Base-by-base conservation (phyloP, 495 filamentous ascomycete species). In the Chlorociboria aeruginascens region DNA sequence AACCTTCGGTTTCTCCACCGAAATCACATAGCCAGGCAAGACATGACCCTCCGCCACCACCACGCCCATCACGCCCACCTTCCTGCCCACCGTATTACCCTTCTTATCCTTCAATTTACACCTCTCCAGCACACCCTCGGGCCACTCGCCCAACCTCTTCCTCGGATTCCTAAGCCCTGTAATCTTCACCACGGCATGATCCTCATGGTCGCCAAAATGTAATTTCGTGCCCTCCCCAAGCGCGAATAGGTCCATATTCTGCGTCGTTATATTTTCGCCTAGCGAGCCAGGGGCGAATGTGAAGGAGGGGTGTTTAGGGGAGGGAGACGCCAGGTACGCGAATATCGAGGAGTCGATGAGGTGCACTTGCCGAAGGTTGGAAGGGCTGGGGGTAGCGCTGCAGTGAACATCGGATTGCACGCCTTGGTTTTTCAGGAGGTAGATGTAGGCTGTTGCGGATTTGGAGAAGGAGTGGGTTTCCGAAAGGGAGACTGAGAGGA, bases 231-330 rank as follows among this genome's bases (percentile, higher is more conserved):
- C 49, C 17, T 44, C 41, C 7, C 35, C 41, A 7, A 52, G 36
- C 8, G 31, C 28, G 7, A 51, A n/a, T n/a, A 56, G 36, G 40
- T 56, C 45, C 7, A 51, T 8, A 11, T 40, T 44, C 17, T 43
- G 13, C 3, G 52, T 55, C 7, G 53, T 51, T 40, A 56, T 51
- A 14, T 56, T 56, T 35, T 56, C 53, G 2, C 53, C 53, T 20
- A 56, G 36, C 0, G 28, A 11, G 9, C 52, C 47, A 1, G 52
- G 47, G 8, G 38, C 29, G 43, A 55, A 38, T 1, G 30, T 38
- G 38, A 43, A 55, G 6, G 47, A 31, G 1, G 40, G 32, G 28
- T 45, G 14, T 17, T 45, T 33, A 3, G 45, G 39, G 46, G 33
- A 45, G 6, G 40, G 32, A 1, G 12, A 20, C 10, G 42, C 17